Evolutionary conservation across 2,329 filamentous ascomycete species (phyloP).

Genomic region (Colletotrichum australisinense): DNA sequence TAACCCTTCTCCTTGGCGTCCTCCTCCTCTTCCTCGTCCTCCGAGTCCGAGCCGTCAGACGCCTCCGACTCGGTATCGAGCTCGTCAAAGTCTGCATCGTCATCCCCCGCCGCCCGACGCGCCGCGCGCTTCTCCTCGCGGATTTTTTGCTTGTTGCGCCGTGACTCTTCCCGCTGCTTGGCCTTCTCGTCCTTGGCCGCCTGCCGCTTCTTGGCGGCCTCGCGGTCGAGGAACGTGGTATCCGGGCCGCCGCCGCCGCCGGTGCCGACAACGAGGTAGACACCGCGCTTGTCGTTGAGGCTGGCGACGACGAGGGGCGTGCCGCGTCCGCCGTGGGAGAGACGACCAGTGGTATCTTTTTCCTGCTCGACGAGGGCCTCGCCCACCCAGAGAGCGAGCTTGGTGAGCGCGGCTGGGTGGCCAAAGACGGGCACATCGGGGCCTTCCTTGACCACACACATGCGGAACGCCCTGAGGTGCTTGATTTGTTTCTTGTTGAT

Average conservation of each 20-base stretch:
- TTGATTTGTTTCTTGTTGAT: constrained; percentile 95
- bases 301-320: constrained; percentile 92
- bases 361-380: constrained; percentile 94
- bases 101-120: constrained; percentile 58
- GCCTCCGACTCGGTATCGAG: constrained; percentile 54
- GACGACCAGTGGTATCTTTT: constrained; percentile 76
- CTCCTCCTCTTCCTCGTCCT: constrained; percentile 67
- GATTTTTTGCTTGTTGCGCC: constrained; percentile 66
- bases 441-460: constrained; percentile 95
- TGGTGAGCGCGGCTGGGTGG: constrained; percentile 91
- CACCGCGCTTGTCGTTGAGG: constrained; percentile 85
- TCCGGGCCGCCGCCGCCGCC: constrained; percentile 86
- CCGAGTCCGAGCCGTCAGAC: constrained; percentile 53
- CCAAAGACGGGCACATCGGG: constrained; percentile 92
- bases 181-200: constrained; percentile 73
- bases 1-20: constrained; percentile 70
- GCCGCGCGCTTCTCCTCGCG: constrained; percentile 72
- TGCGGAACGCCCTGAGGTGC: constrained; percentile 90
- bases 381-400: constrained; percentile 92
- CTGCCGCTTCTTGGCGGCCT: constrained; percentile 71
- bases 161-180: constrained; percentile 69
- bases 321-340: constrained; percentile 76
- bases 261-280: constrained; percentile 94
- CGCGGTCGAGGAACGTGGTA: constrained; percentile 74
- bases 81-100: constrained; percentile 63